Evolutionary conservation across 345 rosid species (phyloP), one percentile per base, ranked within the genome.

Genomic region (Combretum micranthum): DNA sequence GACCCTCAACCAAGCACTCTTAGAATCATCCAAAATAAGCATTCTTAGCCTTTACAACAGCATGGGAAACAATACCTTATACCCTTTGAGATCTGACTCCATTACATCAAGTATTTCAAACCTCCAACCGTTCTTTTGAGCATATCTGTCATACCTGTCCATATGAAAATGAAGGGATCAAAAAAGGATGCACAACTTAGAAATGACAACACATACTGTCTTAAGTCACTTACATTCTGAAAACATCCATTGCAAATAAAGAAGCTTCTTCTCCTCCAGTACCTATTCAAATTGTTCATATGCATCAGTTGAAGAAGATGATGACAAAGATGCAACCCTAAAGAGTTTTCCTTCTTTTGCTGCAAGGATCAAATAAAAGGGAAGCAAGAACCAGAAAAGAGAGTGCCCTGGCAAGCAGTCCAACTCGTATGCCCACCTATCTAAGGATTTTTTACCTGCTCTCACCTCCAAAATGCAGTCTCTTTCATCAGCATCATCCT

Each of bases 251-350:
- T 37, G 96, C 92, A 75, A 93, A 93, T 74, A 93, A 78, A 62
- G 96, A 93, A 64, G 97, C 99, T 72, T 93, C 99, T 69, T 93
- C 96, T 18, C 97, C 99, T 70, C 96, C 97, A 62, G 86, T 82
- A 65, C 92, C 99, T 87, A 60, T 51, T 65, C 12, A 56, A 65
- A 69, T 43, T 17, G 20, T 59, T 62, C 37, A 55, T 61, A 57
- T 61, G 66, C 47, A 60, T 61, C 65, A 43, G 6, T 52, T 45
- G 43, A 52, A 63, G 25, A 39, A 42, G 5, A 63, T 18, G 15
- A 18, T 11, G 18, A 37, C 42, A 48, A 63, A 50, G 2, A 17
- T 19, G 14, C 20, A 26, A 14, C 10, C 39, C 39, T 4, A 32
- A 32, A 32, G 5, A 4, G 39, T 32, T 32, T 32, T 32, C 39